Evolutionary conservation across 2,329 filamentous ascomycete species (phyloP).

Genomic region (Cladorrhinum sp.): DNA sequence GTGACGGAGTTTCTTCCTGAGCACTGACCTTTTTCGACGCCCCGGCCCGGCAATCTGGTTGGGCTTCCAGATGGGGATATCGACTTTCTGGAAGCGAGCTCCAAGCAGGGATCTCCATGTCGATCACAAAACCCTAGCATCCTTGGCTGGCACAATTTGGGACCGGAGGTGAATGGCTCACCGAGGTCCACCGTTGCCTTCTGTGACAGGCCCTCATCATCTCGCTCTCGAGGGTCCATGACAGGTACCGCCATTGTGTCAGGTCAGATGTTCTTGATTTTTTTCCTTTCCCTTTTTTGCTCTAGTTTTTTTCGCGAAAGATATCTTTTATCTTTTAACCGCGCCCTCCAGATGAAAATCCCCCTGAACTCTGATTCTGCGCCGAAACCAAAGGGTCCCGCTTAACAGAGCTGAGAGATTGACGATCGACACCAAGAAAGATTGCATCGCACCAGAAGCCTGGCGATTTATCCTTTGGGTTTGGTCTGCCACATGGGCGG

Average conservation of each 20-base stretch:
- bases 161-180: background rate
- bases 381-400: background rate
- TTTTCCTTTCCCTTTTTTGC: background rate
- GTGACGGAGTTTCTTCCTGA: background rate
- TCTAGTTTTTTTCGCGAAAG: background rate
- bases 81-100: conserved; percentile 26
- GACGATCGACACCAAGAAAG: background rate
- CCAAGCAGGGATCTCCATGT: conserved; percentile 8
- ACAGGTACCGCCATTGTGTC: background rate
- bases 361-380: background rate
- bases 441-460: background rate
- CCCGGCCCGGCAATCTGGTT: conserved; percentile 28
- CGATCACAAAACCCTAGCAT: background rate
- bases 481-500: conserved; percentile 19
- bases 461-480: background rate
- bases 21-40: conserved; percentile 9
- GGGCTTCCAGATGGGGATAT: conserved; percentile 19
- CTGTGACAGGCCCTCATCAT: background rate
- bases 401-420: background rate
- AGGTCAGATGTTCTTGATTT: background rate
- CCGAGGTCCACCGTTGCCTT: background rate
- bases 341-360: background rate
- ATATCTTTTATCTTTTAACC: background rate
- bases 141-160: background rate
- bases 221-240: background rate